Evolutionary conservation across 2,329 filamentous ascomycete genomes (phyloP), one percentile per base, ranked within the genome.

Genomic region (Calonectria hongkongensis): DNA sequence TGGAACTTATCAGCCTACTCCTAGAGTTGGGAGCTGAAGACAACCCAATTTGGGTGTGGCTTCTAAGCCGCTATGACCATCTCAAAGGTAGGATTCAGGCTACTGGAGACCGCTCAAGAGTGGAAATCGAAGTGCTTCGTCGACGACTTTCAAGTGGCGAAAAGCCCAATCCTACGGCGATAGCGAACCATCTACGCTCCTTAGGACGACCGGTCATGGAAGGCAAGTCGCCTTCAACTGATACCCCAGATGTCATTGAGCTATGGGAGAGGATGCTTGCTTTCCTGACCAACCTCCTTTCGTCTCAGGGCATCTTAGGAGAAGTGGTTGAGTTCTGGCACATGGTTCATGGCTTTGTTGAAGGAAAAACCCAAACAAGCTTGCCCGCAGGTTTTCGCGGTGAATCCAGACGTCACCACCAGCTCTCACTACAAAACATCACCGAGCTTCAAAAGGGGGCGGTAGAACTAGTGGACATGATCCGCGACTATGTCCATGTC

Each of bases 21-120:
- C 86, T 99, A n/a, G 96, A 99, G 83, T 88, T 99, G 25, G 97
- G 97, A 8, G 95, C 98, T 2, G 94, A 98, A 12, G 95, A 98
- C 72, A 99, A 98, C 79, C 97, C 97, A 1, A 98, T 99, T 74
- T 98, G 95, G 94, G 90, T 97, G 13, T 99, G 97, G 96, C 91
- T 99, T 30, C 87, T 96, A 68, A 98, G 95, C 80, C 92, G 95
- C 56, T 97, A 96, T 81, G 95, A 98, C 75, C 93, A 96, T 80
- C 88, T 99, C 69, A 98, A 97, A 84, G 92, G 92, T 75, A 97
- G 94, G 82, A 96, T 98, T 66, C 91, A 92, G 50, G 88, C 90
- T 0, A 94, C 93, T 16, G 95, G 95, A 66, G 95, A 98, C 75
- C 92, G 95, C n/a, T 93, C 94, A 66, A 94, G 94, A 82, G 92